Evolutionary conservation across 176 grass and related monocot genomes (phyloP), one percentile per base, ranked within the genome.

Genomic region (Miscanthus lutarioriparius): DNA sequence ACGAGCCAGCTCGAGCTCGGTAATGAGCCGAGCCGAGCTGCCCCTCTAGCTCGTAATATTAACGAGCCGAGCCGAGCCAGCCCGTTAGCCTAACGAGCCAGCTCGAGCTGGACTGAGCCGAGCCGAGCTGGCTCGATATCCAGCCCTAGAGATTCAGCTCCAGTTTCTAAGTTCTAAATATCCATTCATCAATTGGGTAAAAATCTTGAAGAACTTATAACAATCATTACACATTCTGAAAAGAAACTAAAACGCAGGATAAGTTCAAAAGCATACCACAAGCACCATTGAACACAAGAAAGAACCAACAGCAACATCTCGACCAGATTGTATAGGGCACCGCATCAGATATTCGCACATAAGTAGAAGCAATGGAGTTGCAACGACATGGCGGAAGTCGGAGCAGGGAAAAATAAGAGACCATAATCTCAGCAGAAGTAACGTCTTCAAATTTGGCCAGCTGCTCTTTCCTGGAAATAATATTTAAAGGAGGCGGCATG

Each of bases 221-320:
- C 37, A 86, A 81, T 76, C 53, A 80, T 14, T 59, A 68, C 2
- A 36, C 36, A 68, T 80, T 35, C 12, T 35, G 53, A 45, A 37
- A 58, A 59, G 40, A 82, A 38, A 13, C 43, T 54, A 39, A 27
- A 78, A 49, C 9, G 30, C 41, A 85, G 38, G 56, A 43, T 23
- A 79, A 77, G 74, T 64, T 73, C 10, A 63, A 86, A 84, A 45
- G 37, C 79, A 67, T 90, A 98, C 96, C 81, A 77, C 80, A 77
- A 95, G 91, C 70, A 98, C 91, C 93, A 95, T 86, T 40, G 91
- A 98, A 82, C 93, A 95, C 70, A 98, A 85, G 81, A 98, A 98
- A 82, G 92, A 98, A 83, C 93, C 96, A 85, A 93, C 37, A 90
- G 89, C 89, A 74, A 70, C 74, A 93, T 98, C 96, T 80, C 54